Conservation (phyloP, 169 alveolate species). For the Plasmodium sp. region DNA sequence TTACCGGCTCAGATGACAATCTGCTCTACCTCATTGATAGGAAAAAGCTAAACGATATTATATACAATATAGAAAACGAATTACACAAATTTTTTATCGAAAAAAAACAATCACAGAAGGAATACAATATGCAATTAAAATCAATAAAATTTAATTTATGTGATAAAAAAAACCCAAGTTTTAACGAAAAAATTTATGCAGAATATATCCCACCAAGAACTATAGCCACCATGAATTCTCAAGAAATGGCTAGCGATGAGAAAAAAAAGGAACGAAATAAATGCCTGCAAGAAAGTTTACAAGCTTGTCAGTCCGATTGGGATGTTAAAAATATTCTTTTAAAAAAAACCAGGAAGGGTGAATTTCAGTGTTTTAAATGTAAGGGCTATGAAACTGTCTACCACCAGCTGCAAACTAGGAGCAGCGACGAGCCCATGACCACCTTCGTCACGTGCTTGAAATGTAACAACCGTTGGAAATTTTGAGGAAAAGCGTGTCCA, state of each 20-base stretch:
- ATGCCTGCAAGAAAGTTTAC: conserved; percentile 86
- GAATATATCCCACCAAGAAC: conserved; percentile 87
- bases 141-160: conserved; percentile 91
- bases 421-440: conserved; percentile 99
- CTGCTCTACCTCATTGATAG: conserved; percentile 75
- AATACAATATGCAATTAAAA: conserved; percentile 88
- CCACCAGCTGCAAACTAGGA: conserved; percentile 96
- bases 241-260: conserved; percentile 94
- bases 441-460: conserved; percentile 96
- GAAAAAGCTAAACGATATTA: conserved; percentile 77
- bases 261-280: conserved; percentile 89
- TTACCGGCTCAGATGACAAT: conserved; percentile 72
- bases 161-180: conserved; percentile 91
- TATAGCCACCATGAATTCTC: conserved; percentile 92
- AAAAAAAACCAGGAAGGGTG: conserved; percentile 87
- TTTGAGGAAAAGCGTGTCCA: conserved; percentile 69
- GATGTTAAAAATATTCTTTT: conserved; percentile 88
- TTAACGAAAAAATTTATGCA: conserved; percentile 87
- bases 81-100: conserved; percentile 76
- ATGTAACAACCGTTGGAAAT: conserved; percentile 96
- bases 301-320: conserved; percentile 96
- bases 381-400: conserved; percentile 91
- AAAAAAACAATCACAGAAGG: conserved; percentile 80
- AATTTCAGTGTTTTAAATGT: conserved; percentile 96
- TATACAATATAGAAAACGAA: conserved; percentile 84